phyloP scores from a whole-genome alignment of 2,329 filamentous ascomycete genomes.

The Lecanosticta acicola region DNA sequence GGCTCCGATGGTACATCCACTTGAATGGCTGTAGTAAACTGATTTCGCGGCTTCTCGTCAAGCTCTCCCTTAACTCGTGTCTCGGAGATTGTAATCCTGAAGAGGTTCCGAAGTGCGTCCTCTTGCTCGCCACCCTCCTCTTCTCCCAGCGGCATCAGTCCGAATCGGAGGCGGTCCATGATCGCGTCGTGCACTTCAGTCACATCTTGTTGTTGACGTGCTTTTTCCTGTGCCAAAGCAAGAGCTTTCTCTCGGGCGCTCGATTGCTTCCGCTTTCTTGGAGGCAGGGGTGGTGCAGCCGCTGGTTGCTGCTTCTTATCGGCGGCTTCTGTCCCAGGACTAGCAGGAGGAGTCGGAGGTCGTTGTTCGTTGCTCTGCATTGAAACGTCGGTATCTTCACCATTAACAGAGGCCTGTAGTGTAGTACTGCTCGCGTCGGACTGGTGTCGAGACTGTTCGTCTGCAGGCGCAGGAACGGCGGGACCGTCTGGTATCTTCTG shows the following conservation, averaged over 20 bases:
- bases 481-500: slow-evolving; percentile 12
- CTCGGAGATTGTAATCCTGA: slow-evolving; percentile 23
- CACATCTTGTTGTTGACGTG: slow-evolving; percentile 76
- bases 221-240: slow-evolving; percentile 52
- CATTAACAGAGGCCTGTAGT: slow-evolving; percentile 20
- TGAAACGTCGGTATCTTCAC: slow-evolving; percentile 15
- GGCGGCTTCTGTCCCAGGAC: slow-evolving; percentile 38
- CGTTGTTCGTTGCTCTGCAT: slow-evolving; percentile 22
- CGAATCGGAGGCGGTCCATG: slow-evolving; percentile 82
- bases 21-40: slow-evolving; percentile 55
- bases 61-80: slow-evolving; percentile 18
- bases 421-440: slow-evolving; percentile 26
- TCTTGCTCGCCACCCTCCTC: slow-evolving; percentile 69
- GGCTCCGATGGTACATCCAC: slow-evolving; percentile 54
- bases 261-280: slow-evolving; percentile 21
- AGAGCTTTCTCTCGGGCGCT: slow-evolving; percentile 29
- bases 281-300: slow-evolving; percentile 50
- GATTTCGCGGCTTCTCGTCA: slow-evolving; percentile 12
- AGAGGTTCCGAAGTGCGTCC: slow-evolving; percentile 47
- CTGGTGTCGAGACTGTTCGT: slow-evolving; percentile 5
- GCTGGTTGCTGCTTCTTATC: slow-evolving; percentile 28
- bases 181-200: slow-evolving; percentile 93
- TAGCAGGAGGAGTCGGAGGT: slow-evolving; percentile 27
- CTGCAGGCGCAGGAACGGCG: background rate
- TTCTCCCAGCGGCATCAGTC: slow-evolving; percentile 65